phyloP scores from a whole-genome alignment of 2,329 filamentous ascomycete species.

The Aspergillus sp. region DNA sequence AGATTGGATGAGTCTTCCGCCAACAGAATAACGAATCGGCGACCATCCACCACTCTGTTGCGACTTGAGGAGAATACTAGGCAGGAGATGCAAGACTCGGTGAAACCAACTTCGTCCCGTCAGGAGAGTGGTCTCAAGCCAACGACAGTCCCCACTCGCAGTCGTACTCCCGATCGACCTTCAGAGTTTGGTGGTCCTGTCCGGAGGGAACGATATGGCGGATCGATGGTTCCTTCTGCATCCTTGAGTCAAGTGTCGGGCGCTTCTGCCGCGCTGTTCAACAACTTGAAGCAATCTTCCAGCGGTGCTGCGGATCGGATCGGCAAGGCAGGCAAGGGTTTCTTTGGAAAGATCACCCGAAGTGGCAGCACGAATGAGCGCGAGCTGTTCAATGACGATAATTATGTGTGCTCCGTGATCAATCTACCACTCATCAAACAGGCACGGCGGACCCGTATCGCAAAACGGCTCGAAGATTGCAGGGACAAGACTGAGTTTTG shows the following conservation, averaged over 20 bases:
- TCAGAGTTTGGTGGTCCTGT: constrained; percentile 29
- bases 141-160: constrained; percentile 66
- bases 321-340: constrained; percentile 72
- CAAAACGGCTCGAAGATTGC: constrained; percentile 81
- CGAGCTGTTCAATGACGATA: constrained; percentile 73
- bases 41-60: constrained; percentile 40
- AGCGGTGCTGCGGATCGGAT: constrained; percentile 70
- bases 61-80: constrained; percentile 37
- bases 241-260: constrained; percentile 52
- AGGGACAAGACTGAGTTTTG: constrained; percentile 96
- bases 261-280: constrained; percentile 64
- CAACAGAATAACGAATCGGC: constrained; percentile 31
- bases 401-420: constrained; percentile 81
- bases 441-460: constrained; percentile 86
- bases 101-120: constrained; percentile 64
- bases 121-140: constrained; percentile 68
- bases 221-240: constrained; percentile 44
- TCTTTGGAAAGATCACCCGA: constrained; percentile 75
- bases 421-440: constrained; percentile 85
- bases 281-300: constrained; percentile 69
- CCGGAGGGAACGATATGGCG: constrained; percentile 33
- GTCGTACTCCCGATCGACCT: constrained; percentile 70
- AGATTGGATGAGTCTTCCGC: constrained; percentile 41
- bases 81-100: constrained; percentile 41
- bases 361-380: constrained; percentile 67